Percentiles rank a stretch among this genome's conserved stretches.
phyloP scores from a whole-genome alignment of 2,329 filamentous ascomycete genomes.

The Colletotrichum sp. region DNA sequence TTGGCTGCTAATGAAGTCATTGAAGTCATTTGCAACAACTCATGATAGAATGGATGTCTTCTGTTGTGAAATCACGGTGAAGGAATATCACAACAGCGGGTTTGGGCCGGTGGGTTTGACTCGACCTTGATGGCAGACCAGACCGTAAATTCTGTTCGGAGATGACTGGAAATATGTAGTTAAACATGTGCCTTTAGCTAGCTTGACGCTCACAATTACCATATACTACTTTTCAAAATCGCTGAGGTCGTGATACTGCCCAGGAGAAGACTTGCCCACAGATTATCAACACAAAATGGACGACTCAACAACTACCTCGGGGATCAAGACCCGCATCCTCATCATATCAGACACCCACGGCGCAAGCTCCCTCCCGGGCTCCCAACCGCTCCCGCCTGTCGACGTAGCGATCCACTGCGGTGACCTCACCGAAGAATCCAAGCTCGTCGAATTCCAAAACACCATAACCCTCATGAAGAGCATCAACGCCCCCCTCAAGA shows the following conservation, averaged over 20 bases:
- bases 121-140: neutral
- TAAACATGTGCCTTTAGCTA: neutral
- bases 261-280: neutral
- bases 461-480: conserved; percentile 41
- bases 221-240: neutral
- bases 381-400: conserved; percentile 32
- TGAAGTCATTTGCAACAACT: neutral
- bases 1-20: neutral
- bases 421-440: conserved; percentile 51
- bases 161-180: neutral
- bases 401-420: conserved; percentile 58
- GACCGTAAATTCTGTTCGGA: neutral
- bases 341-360: conserved; percentile 45
- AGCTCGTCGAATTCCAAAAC: conserved; percentile 39
- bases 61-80: accelerated
- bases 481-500: conserved; percentile 49
- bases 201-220: neutral
- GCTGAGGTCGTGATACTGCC: neutral
- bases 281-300: neutral
- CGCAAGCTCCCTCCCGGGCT: conserved; percentile 13
- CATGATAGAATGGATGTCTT: neutral
- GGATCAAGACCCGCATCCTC: conserved; percentile 39
- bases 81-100: neutral
- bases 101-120: accelerated
- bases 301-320: accelerated